These are phyloP conservation scores for Puccinia novopanici DNA, from an alignment of 1,284 basidiomycete genomes.

Conservation along the genomic window DNA sequence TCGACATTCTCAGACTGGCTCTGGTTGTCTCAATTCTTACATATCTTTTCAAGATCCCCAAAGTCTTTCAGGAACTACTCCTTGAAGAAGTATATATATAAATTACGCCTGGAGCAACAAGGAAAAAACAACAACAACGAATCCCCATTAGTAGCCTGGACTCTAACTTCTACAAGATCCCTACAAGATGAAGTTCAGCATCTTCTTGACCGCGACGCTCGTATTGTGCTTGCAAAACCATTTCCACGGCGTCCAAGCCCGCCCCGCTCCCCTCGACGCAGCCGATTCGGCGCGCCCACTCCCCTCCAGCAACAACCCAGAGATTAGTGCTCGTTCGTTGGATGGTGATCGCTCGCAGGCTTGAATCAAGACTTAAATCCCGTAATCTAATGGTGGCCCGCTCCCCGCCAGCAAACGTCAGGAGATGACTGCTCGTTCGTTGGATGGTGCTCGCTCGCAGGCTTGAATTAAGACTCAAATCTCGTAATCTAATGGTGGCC, in stretches of 20 bases:
- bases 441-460: background rate
- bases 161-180: too few relatives aligned
- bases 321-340: background rate
- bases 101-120: too few relatives aligned
- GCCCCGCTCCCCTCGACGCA: background rate
- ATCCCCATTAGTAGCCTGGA: too few relatives aligned
- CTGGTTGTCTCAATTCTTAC: background rate
- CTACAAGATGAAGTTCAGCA: background rate
- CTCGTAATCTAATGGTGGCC: too few relatives aligned
- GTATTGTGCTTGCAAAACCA: background rate
- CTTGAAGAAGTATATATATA: background rate
- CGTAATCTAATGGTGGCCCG: too few relatives aligned
- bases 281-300: background rate
- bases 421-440: background rate
- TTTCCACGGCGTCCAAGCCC: background rate
- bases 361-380: background rate
- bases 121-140: too few relatives aligned
- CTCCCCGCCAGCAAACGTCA: background rate
- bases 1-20: constrained; percentile 13
- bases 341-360: background rate
- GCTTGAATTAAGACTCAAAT: background rate
- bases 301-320: background rate
- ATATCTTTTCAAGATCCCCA: background rate
- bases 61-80: background rate
- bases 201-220: background rate